phyloP scores from a whole-genome alignment of 768 basidiomycete species.

The Lentinus brumalis region DNA sequence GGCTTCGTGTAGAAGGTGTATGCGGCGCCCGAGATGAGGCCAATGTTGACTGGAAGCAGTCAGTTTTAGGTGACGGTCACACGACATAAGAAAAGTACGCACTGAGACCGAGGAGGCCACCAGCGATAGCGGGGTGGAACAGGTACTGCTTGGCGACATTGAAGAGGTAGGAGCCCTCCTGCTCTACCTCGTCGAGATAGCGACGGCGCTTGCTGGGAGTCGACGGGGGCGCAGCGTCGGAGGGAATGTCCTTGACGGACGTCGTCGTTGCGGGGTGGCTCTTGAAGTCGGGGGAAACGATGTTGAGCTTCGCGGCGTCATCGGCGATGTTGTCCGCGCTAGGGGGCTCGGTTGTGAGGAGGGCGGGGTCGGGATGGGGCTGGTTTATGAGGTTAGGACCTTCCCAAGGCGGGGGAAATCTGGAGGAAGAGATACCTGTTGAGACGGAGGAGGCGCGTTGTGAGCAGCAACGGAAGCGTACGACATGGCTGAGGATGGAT shows the following conservation, averaged over 20 bases:
- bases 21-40: slow-evolving; percentile 61
- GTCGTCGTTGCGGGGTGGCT: slow-evolving; percentile 45
- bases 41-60: slow-evolving; percentile 62
- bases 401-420: slow-evolving; percentile 5
- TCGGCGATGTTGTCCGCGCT: slow-evolving; percentile 43
- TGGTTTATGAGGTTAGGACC: slow-evolving; percentile 30
- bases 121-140: slow-evolving; percentile 67
- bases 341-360: slow-evolving; percentile 48
- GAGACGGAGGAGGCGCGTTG: slow-evolving; percentile 51
- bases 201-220: slow-evolving; percentile 32
- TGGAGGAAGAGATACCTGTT: slow-evolving; percentile 39
- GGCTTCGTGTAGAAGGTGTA: slow-evolving; percentile 67
- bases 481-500: slow-evolving; percentile 50
- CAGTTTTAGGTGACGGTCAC: not conserved
- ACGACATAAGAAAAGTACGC: slow-evolving; percentile 23
- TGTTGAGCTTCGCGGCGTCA: slow-evolving; percentile 54
- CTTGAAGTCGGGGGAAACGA: slow-evolving; percentile 55
- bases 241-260: slow-evolving; percentile 22
- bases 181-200: slow-evolving; percentile 43
- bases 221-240: slow-evolving; percentile 20
- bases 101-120: slow-evolving; percentile 74
- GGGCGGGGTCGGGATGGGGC: slow-evolving; percentile 65
- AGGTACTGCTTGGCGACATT: slow-evolving; percentile 52
- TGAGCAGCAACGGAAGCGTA: slow-evolving; percentile 70
- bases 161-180: slow-evolving; percentile 57